Conservation (phyloP, 1,284 basidiomycete species). For the Fomitopsis palustris region DNA sequence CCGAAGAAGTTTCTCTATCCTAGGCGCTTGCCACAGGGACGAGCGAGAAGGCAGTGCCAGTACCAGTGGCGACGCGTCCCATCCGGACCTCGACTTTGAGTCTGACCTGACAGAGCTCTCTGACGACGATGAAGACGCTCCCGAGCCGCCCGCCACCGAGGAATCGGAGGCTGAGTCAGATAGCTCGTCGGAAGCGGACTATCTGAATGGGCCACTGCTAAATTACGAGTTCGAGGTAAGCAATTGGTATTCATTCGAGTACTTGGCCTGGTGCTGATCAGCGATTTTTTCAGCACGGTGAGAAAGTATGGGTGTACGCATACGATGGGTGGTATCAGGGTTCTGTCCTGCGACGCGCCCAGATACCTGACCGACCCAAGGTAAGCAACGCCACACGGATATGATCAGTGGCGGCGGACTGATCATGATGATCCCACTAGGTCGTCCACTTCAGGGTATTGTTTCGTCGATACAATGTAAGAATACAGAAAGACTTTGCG, state of each 20-base stretch:
- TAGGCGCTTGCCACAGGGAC: neutral
- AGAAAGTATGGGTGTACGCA: slow-evolving; percentile 3
- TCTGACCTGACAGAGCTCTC: neutral
- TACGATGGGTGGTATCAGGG: slow-evolving; percentile 4
- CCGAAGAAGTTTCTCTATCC: neutral
- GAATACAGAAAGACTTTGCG: neutral
- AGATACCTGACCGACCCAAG: neutral
- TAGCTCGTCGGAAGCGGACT: neutral
- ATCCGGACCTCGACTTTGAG: neutral
- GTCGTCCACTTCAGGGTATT: neutral
- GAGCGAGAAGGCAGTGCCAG: neutral
- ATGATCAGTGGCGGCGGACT: neutral
- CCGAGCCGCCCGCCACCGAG: neutral
- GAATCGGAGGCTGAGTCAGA: neutral
- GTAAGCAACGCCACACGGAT: neutral
- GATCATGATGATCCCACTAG: neutral
- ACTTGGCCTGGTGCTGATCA: neutral
- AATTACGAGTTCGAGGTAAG: slow-evolving; percentile 3
- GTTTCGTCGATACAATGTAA: slow-evolving; percentile 2
- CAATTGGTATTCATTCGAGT: too few relatives aligned
- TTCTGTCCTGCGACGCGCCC: neutral
- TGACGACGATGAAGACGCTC: neutral
- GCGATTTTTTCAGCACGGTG: neutral
- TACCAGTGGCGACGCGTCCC: neutral
- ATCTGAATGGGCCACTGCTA: neutral